Conservation (phyloP, 163 green algal genomes). For the Scenedesmus sp. region DNA sequence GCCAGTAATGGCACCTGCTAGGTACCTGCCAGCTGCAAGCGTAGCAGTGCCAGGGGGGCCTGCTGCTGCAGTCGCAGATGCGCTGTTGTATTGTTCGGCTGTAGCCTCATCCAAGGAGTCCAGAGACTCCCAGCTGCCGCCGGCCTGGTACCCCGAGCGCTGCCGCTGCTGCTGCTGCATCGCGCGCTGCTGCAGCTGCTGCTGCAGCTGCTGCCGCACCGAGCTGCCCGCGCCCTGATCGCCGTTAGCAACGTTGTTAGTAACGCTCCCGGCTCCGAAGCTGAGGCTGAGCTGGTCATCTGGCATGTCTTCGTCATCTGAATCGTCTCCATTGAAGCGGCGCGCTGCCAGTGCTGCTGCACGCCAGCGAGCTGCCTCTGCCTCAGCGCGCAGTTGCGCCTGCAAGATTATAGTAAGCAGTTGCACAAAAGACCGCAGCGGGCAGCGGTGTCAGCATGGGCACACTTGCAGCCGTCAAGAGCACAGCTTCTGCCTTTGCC, state of each 20-base stretch:
- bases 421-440: background rate
- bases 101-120: background rate
- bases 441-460: background rate
- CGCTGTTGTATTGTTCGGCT: background rate
- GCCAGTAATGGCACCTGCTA: conserved; percentile 36
- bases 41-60: background rate
- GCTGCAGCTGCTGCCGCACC: background rate
- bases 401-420: background rate
- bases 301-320: conserved; percentile 19
- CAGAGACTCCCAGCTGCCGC: background rate
- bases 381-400: conserved; percentile 33
- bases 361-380: background rate
- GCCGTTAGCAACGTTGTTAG: background rate
- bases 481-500: background rate
- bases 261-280: background rate
- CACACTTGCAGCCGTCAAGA: background rate
- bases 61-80: background rate
- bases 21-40: conserved; percentile 2
- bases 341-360: conserved; percentile 25
- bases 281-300: conserved; percentile 3
- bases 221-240: background rate
- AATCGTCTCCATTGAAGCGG: background rate
- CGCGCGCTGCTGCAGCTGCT: background rate
- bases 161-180: background rate
- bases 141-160: background rate